A percentile compares a stretch with the other conserved stretches of the same genome.
Evolutionary conservation across 805 yeast genomes (phyloP).

Genomic region (Candida anglica): DNA sequence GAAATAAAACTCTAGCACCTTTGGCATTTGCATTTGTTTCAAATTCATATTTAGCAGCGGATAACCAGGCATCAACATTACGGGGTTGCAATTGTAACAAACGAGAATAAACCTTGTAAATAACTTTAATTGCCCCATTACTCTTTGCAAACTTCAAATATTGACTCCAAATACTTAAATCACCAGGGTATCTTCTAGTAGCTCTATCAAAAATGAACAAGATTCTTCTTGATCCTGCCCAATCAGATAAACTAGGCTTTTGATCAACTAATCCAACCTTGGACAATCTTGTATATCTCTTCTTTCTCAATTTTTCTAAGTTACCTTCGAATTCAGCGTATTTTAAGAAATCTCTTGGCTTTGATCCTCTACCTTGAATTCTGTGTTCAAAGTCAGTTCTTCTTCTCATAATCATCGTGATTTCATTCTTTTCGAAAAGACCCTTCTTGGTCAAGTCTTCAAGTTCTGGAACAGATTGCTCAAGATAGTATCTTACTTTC

Average conservation of each 20-base stretch:
- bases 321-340: conserved; percentile 79
- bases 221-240: conserved; percentile 81
- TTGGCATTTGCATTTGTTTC: conserved; percentile 84
- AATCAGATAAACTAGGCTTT: conserved; percentile 70
- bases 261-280: conserved; percentile 54
- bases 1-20: conserved; percentile 83
- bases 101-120: conserved; percentile 72
- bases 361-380: conserved; percentile 77
- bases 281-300: conserved; percentile 62
- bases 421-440: conserved; percentile 77
- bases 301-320: conserved; percentile 71
- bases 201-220: conserved; percentile 82
- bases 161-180: conserved; percentile 71
- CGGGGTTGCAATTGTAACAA: conserved; percentile 87
- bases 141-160: conserved; percentile 67
- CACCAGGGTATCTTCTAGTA: conserved; percentile 72
- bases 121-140: conserved; percentile 64
- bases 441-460: conserved; percentile 82
- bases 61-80: conserved; percentile 85
- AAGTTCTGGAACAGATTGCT: conserved; percentile 82
- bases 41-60: conserved; percentile 91
- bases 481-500: conserved; percentile 49
- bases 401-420: conserved; percentile 80
- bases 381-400: conserved; percentile 96
- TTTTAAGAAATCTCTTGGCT: conserved; percentile 68